A percentile compares a stretch with the other conserved stretches of the same genome.
Evolutionary conservation across 2,329 filamentous ascomycete genomes (phyloP).

Genomic region (Orbilia brochopaga): DNA sequence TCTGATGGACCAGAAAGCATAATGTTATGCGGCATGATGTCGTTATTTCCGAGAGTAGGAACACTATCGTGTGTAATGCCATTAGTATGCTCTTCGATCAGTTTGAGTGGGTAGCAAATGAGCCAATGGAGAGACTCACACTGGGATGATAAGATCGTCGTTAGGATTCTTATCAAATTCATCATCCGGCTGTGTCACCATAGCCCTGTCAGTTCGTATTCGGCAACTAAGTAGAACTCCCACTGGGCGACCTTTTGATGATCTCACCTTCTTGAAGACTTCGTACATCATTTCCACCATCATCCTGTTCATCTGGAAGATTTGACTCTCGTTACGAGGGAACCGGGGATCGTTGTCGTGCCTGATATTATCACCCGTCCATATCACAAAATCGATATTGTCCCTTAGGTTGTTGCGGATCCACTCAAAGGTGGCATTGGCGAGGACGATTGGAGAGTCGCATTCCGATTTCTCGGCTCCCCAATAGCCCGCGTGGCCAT

Average conservation of each 20-base stretch:
- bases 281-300: conserved; percentile 78
- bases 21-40: conserved; percentile 96
- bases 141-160: conserved; percentile 71
- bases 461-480: conserved; percentile 87
- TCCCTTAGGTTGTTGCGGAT: conserved; percentile 77
- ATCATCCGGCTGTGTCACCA: conserved; percentile 25
- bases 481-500: conserved; percentile 77
- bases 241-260: too few species aligned
- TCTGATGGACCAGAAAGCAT: conserved; percentile 82
- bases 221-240: background rate
- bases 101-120: background rate
- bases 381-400: conserved; percentile 84
- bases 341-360: conserved; percentile 85
- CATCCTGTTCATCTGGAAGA: conserved; percentile 77
- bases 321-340: conserved; percentile 75
- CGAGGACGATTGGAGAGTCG: conserved; percentile 78
- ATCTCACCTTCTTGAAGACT: conserved; percentile 69
- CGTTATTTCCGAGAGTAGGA: conserved; percentile 94
- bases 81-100: background rate
- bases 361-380: conserved; percentile 88
- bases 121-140: conserved; percentile 18
- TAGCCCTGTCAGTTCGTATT: conserved; percentile 2
- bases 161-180: conserved; percentile 59
- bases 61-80: conserved; percentile 63
- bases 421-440: conserved; percentile 91